phyloP scores from a whole-genome alignment of 139 green algal genomes.

The Tetradesmus lagerheimii region DNA sequence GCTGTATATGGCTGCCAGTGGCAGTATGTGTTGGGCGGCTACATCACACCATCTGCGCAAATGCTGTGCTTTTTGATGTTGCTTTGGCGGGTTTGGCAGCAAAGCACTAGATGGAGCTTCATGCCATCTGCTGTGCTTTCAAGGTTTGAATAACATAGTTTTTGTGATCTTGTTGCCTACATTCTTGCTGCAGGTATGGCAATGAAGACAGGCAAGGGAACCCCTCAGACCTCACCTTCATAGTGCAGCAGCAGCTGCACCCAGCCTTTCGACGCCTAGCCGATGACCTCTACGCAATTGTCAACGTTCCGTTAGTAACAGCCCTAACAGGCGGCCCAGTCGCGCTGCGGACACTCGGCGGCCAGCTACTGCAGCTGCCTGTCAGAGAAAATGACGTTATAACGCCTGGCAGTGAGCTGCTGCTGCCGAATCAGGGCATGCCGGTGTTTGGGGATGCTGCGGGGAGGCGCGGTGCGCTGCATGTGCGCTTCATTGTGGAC shows the following conservation, averaged over 20 bases:
- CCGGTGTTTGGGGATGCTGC: not conserved
- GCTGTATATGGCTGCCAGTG: no score
- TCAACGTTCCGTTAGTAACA: conserved; percentile 47
- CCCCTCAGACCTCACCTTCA: conserved; percentile 40
- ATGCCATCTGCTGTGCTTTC: no score
- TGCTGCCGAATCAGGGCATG: conserved; percentile 39
- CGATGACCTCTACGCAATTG: conserved; percentile 42
- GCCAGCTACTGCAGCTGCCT: conserved; percentile 39
- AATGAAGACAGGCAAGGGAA: conserved; percentile 24
- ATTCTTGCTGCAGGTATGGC: not conserved
- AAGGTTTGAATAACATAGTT: no score
- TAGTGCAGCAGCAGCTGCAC: conserved; percentile 43
- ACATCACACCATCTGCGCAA: no score
- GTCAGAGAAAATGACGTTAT: conserved; percentile 27
- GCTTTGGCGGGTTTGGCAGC: no score
- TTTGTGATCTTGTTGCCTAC: not conserved
- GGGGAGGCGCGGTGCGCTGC: conserved; percentile 37
- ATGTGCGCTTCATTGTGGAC: conserved; percentile 50
- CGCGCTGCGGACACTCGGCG: conserved; percentile 37
- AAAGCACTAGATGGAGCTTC: no score
- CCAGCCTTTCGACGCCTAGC: conserved; percentile 23
- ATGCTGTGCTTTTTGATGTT: no score
- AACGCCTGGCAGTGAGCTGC: conserved; percentile 24
- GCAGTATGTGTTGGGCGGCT: no score
- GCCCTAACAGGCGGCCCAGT: conserved; percentile 45